phyloP scores from a whole-genome alignment of 2,329 filamentous ascomycete genomes.

The Colletotrichum salicis region DNA sequence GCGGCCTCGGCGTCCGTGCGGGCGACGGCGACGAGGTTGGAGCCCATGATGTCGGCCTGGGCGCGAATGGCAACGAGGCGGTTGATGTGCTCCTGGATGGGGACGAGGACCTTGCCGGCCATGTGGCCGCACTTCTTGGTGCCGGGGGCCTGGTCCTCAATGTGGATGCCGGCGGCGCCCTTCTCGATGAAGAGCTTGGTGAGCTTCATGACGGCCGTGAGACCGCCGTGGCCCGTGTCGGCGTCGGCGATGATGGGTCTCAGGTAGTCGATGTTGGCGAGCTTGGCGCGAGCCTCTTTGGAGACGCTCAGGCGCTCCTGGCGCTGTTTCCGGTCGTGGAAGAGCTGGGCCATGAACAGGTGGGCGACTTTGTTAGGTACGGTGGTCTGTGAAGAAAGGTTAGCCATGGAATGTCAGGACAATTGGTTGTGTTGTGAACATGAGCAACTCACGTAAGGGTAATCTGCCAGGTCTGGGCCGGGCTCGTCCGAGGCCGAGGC shows the following conservation, averaged over 20 bases:
- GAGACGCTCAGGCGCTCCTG: conserved; percentile 88
- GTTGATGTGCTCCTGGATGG: conserved; percentile 98
- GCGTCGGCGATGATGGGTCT: conserved; percentile 96
- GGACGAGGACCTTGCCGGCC: conserved; percentile 97
- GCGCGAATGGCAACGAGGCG: conserved; percentile 95
- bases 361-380: conserved; percentile 98
- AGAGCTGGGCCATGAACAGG: conserved; percentile 97
- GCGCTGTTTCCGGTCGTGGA: conserved; percentile 99
- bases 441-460: conserved; percentile 77
- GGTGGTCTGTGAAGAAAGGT: conserved; percentile 73
- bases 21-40: conserved; percentile 89
- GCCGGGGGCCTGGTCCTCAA: conserved; percentile 97
- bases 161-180: conserved; percentile 96
- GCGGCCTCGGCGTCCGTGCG: conserved; percentile 98
- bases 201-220: conserved; percentile 99
- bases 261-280: conserved; percentile 90
- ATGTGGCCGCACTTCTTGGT: conserved; percentile 99
- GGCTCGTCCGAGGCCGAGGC: conserved; percentile 95
- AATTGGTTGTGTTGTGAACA: background rate
- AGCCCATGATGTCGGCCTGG: conserved; percentile 98
- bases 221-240: conserved; percentile 94
- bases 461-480: conserved; percentile 96
- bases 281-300: conserved; percentile 75
- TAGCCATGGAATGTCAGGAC: background rate
- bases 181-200: conserved; percentile 98